Conservation (phyloP, 108 stramenopile species). For the Cylindrotheca fusiformis region DNA sequence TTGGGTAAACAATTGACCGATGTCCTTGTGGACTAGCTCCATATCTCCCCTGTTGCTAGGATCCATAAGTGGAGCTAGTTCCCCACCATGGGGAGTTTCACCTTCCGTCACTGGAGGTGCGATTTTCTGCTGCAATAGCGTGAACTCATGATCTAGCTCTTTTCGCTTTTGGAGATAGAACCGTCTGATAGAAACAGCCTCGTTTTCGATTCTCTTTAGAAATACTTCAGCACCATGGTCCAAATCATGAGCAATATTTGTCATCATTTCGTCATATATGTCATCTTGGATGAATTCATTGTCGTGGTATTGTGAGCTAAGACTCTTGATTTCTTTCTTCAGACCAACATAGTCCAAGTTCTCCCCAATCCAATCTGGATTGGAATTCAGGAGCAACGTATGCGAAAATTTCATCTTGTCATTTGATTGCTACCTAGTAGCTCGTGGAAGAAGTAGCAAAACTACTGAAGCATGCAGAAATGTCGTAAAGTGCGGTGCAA, state of each 20-base stretch:
- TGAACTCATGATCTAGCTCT: neutral
- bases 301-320: neutral
- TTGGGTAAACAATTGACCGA: conserved; percentile 9
- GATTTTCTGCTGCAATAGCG: neutral
- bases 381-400: conserved; percentile 13
- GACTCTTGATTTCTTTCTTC: conserved; percentile 7
- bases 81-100: too few relatives aligned
- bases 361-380: conserved; percentile 9
- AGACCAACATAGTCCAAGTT: conserved; percentile 16
- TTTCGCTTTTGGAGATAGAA: conserved; percentile 7
- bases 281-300: neutral
- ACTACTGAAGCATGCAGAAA: too few relatives aligned
- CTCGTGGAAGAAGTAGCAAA: too few relatives aligned
- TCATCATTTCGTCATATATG: neutral
- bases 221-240: neutral
- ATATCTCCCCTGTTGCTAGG: neutral
- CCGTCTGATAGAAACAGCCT: neutral
- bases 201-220: neutral
- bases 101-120: neutral
- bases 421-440: too few relatives aligned
- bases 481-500: too few relatives aligned
- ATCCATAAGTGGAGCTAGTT: neutral
- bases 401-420: conserved; percentile 7
- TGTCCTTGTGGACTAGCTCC: conserved; percentile 7
- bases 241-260: neutral